Base-by-base conservation (phyloP, 2,329 filamentous ascomycete genomes). In the Ophiostoma ulmi region DNA sequence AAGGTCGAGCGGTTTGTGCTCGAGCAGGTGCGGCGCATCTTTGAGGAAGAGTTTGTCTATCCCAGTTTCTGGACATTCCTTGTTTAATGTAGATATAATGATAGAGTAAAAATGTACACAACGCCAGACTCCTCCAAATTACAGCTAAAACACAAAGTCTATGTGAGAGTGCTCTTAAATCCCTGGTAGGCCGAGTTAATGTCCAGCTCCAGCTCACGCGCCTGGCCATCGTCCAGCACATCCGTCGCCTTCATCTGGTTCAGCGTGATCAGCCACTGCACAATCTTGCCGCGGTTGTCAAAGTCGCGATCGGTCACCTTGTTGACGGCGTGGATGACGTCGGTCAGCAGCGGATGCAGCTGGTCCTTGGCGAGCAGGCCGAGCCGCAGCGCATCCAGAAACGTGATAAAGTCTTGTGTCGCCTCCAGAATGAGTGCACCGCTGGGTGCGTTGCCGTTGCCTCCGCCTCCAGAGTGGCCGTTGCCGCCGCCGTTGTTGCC, bases 11-110 rank as follows among this genome's bases (percentile, higher is more conserved):
- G 93, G 76, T 99, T 99, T 79, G 93, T 99, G 71, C 84, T 99
- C 72, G 94, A 98, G 79, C 94, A 98, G 80, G 95, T 99, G 73
- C 89, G 94, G 78, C 88, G 93, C 77, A 98, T 99, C 76, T 98
- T 99, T 77, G 95, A 99, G 80, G 95, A 98, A 78, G 95, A 99
- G 79, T 95, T 98, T 81, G 94, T 98, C 73, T 98, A 97, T 81
- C 95, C 95, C 64, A 97, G 94, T 80, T 98, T 96, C 80, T 98
- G 94, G 94, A 98, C 94, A 0, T 97, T 98, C 79, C 82, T 99
- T 76, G 90, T 98, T 64, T 97, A 80, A 77, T 39, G 35, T 17
- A 69, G 36, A n/a, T 58, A 13, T 13, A 17, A 13, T 13, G 39
- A 44, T 17, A 44, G 14, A 10, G 14, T 48, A 48, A 48, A 6